Evolutionary conservation across 23 red algal genomes (phyloP), one percentile per base, ranked within the genome.

Genomic region (Pyropia haitanensis): DNA sequence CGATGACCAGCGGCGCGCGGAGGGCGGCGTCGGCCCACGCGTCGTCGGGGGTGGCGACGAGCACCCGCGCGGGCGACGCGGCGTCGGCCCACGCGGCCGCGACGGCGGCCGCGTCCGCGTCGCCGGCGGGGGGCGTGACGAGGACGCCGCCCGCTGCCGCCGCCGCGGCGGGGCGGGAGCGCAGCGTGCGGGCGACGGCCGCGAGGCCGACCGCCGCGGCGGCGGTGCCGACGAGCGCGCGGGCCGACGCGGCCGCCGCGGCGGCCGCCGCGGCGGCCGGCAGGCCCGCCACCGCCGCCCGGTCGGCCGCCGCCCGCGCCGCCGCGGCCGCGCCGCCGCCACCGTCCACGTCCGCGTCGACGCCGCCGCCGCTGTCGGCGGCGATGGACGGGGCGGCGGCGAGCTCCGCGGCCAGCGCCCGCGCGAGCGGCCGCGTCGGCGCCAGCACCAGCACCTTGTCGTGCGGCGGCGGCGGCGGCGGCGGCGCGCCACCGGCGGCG

Each of bases 391-490:
- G 18, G 10, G 39, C 39, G 58, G 46, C 61, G 32, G 65, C 56
- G 9, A 90, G 69, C 21, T 90, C 66, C 13, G 63, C 39, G 4
- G 85, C 85, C 64, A 78, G 39, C 22, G 28, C 52, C 24, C 60
- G 32, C 18, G 76, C 73, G 51, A 77, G 63, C 49, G 56, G 72
- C 61, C 76, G 68, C 48, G 93, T 88, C 12, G 84, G 33, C 12
- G 87, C 85, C 60, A 90, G 87, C 13, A 97, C 80, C 17, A 97
- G 32, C 49, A 50, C 60, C 25, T 32, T 19, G 22, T 58, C 48
- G 10, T 49, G 39, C 19, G 22, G 48, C 10, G 63, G 61, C 3
- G 29, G 18, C 5, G 31, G n/a, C 17, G 63, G 0, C 5, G 4
- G 6, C 16, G 16, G 16, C 16, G 18, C 6, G 26, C 6, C 21